Base-by-base conservation (phyloP, 129 eudicot species). In the Lactuca saligna region DNA sequence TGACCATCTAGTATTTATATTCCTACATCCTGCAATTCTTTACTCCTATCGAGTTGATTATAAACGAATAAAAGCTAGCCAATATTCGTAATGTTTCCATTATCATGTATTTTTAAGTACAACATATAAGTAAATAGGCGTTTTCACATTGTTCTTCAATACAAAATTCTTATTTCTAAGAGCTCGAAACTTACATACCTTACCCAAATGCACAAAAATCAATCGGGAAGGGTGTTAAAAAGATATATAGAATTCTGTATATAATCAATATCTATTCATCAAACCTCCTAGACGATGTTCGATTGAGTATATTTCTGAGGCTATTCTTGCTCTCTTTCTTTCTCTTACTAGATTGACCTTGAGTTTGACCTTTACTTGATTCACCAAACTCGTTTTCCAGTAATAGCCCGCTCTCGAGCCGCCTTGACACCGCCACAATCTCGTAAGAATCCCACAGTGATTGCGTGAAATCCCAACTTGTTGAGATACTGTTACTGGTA, bases 381-480 rank as follows among this genome's bases (percentile, higher is more conserved):
- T 70, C 79, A 17, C 54, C 78, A 17, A 71, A 71, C 12, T 78
- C 81, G 3, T 80, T 7, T 1, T 76, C 90, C 80, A 84, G 34
- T 44, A 82, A 54, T 17, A 89, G 31, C 33, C 90, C 88, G 0
- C 61, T 68, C 62, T 86, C 96, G 29, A 89, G 70, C 67, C 61
- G 73, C 39, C 79, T 86, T 6, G 94, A 86, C 35, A 86, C 81
- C 3, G 85, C 56, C 55, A 89, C 82, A 59, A 89, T 80, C 81
- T 89, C 96, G 20, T 89, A 89, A 13, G 94, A 71, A 14, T 89
- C 94, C 90, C 87, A 84, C n/a, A 89, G 80, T 1, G 96, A 88
- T 66, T 88, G 83, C 13, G 75, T 57, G 51, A 88, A 88, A 65
- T 88, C 87, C 91, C 96, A 88, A 34, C 65, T 59, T 4, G 46